A percentile compares a stretch with the other conserved stretches of the same genome.
phyloP scores from a whole-genome alignment of 2,329 filamentous ascomycete species.

The Basipetospora chlamydospora region DNA sequence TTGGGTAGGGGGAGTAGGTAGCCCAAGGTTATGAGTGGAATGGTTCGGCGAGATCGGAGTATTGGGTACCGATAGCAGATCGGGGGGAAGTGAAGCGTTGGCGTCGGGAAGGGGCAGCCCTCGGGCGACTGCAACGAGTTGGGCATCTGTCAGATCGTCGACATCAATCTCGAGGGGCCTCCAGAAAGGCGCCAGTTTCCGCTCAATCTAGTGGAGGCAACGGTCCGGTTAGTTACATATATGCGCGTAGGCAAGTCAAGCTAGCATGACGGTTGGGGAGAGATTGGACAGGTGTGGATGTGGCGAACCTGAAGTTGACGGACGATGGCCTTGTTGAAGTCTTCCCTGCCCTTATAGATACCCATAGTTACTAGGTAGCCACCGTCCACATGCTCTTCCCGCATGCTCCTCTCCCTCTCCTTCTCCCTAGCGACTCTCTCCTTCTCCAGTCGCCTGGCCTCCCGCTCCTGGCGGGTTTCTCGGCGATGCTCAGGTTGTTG shows the following conservation, averaged over 20 bases:
- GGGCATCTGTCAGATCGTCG: slow-evolving; percentile 81
- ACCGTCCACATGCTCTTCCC: slow-evolving; percentile 84
- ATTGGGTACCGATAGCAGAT: slow-evolving; percentile 32
- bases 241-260: slow-evolving; percentile 8
- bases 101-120: slow-evolving; percentile 72
- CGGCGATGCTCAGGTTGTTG: slow-evolving; percentile 39
- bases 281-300: neutral
- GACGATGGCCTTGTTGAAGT: slow-evolving; percentile 81
- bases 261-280: neutral
- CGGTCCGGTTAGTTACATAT: neutral
- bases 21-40: slow-evolving; percentile 43
- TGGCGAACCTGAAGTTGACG: slow-evolving; percentile 73
- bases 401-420: slow-evolving; percentile 81
- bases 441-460: slow-evolving; percentile 70
- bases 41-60: slow-evolving; percentile 30
- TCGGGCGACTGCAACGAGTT: slow-evolving; percentile 81
- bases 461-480: slow-evolving; percentile 83
- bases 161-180: slow-evolving; percentile 81
- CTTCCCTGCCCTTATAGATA: slow-evolving; percentile 81
- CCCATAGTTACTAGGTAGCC: slow-evolving; percentile 90
- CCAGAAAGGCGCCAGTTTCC: slow-evolving; percentile 89
- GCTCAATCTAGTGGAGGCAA: slow-evolving; percentile 56
- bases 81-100: slow-evolving; percentile 67
- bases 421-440: slow-evolving; percentile 62
- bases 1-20: slow-evolving; percentile 67